Conservation (phyloP, 2,329 filamentous ascomycete species). For the Leptographium wingfieldii region DNA sequence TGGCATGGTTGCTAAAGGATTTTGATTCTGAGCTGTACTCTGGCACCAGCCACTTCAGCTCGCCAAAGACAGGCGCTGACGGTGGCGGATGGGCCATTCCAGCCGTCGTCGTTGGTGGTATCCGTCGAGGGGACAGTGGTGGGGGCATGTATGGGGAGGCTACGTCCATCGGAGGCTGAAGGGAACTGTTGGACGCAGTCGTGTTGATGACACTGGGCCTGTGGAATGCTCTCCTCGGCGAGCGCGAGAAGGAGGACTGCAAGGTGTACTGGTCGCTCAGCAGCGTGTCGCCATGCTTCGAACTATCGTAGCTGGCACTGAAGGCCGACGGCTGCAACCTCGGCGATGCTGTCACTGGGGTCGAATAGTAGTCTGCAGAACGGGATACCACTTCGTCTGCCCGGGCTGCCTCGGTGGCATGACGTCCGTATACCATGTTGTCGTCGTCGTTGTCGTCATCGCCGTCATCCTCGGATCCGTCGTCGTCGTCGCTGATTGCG, state of each 20-base stretch:
- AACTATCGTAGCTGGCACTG: slow-evolving; percentile 14
- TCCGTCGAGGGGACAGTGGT: slow-evolving; percentile 53
- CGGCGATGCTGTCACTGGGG: slow-evolving; percentile 14
- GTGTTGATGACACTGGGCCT: slow-evolving; percentile 15
- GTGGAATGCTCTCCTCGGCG: slow-evolving; percentile 27
- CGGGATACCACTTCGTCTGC: slow-evolving; percentile 10
- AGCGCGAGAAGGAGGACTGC: slow-evolving; percentile 42
- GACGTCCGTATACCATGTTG: slow-evolving; percentile 21
- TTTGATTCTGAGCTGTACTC: neutral
- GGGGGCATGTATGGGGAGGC: slow-evolving; percentile 54
- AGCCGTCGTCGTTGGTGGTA: neutral
- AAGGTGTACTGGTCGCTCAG: slow-evolving; percentile 24
- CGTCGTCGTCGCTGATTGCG: slow-evolving; percentile 13
- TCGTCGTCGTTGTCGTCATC: slow-evolving; percentile 15
- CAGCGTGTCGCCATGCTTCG: slow-evolving; percentile 17
- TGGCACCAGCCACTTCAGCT: neutral
- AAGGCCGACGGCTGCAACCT: slow-evolving; percentile 15
- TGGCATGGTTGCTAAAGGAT: slow-evolving; percentile 23
- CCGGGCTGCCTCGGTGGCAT: slow-evolving; percentile 34
- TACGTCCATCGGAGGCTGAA: slow-evolving; percentile 35
- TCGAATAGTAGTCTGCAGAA: slow-evolving; percentile 15
- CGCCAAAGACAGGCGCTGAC: neutral
- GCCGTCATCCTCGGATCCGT: slow-evolving; percentile 3
- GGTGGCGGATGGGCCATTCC: neutral
- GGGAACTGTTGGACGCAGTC: slow-evolving; percentile 1